Conservation (phyloP, 176 grass and related monocot species). For the Ensete glaucum region DNA sequence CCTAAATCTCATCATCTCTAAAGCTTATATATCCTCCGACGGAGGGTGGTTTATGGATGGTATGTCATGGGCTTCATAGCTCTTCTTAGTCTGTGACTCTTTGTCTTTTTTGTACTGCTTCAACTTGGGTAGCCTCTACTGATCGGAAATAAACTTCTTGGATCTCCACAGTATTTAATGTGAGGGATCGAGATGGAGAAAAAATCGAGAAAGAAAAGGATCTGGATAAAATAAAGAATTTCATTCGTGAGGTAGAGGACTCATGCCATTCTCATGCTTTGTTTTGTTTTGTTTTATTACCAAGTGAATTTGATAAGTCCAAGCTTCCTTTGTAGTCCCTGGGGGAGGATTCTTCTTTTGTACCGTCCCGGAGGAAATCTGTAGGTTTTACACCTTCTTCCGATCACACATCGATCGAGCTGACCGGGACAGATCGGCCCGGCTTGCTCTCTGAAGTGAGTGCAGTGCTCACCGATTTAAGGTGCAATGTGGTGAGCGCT, state of each 20-base stretch:
- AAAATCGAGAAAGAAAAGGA: slow-evolving; percentile 49
- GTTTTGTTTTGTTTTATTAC: slow-evolving; percentile 19
- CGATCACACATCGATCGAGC: slow-evolving; percentile 72
- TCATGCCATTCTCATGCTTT: slow-evolving; percentile 4
- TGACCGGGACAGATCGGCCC: slow-evolving; percentile 75
- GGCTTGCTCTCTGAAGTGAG: slow-evolving; percentile 86
- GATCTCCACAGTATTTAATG: slow-evolving; percentile 61
- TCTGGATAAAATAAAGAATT: slow-evolving; percentile 39
- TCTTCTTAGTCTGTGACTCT: neutral
- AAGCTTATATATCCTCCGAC: slow-evolving; percentile 90
- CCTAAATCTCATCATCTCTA: slow-evolving; percentile 72
- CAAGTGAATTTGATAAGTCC: slow-evolving; percentile 10
- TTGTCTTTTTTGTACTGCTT: neutral
- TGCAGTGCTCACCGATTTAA: slow-evolving; percentile 64
- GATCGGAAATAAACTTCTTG: neutral
- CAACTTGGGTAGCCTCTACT: neutral
- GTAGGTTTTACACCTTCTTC: slow-evolving; percentile 52
- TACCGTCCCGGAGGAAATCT: slow-evolving; percentile 36
- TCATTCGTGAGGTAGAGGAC: slow-evolving; percentile 49
- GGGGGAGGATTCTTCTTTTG: slow-evolving; percentile 40
- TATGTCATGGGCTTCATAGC: slow-evolving; percentile 7
- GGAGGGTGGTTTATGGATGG: slow-evolving; percentile 97
- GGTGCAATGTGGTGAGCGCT: slow-evolving; percentile 70
- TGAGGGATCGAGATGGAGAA: slow-evolving; percentile 55
- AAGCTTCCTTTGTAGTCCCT: slow-evolving; percentile 41